Evolutionary conservation across 2,329 filamentous ascomycete genomes (phyloP).

Genomic region (Diaporthe eres): DNA sequence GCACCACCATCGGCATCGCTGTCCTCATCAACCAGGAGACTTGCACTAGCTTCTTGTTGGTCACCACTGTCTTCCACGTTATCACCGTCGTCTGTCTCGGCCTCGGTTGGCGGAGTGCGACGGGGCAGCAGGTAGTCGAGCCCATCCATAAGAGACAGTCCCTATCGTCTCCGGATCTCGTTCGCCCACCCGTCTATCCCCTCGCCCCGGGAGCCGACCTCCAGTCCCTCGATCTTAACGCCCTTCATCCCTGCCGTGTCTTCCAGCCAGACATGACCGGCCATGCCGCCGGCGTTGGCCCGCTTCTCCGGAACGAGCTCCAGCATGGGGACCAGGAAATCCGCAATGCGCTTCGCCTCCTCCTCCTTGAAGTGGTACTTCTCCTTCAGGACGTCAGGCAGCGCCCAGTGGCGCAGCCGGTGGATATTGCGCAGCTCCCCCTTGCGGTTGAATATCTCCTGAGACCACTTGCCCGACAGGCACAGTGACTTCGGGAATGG

Average conservation of each 20-base stretch:
- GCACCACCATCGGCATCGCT: not conserved
- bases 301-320: constrained; percentile 89
- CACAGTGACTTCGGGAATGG: constrained; percentile 94
- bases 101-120: not conserved
- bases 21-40: not conserved
- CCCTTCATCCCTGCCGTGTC: constrained; percentile 91
- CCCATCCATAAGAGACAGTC: constrained; percentile 23
- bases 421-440: constrained; percentile 98
- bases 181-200: constrained; percentile 95
- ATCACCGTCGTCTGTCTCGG: not conserved
- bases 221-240: constrained; percentile 78
- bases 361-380: constrained; percentile 96
- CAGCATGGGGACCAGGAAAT: constrained; percentile 92
- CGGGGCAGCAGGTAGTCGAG: constrained; percentile 16
- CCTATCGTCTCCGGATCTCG: constrained; percentile 86
- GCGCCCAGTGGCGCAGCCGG: constrained; percentile 93
- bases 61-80: not conserved
- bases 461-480: constrained; percentile 94
- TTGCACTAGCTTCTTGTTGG: not conserved
- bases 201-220: constrained; percentile 87
- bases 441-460: constrained; percentile 98
- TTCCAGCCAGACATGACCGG: constrained; percentile 84
- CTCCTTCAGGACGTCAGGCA: constrained; percentile 92
- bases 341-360: constrained; percentile 82
- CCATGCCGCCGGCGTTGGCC: constrained; percentile 97